A percentile compares a stretch with the other conserved stretches of the same genome.
Conservation (phyloP, 2,329 filamentous ascomycete genomes). For the Sporothrix pallida region DNA sequence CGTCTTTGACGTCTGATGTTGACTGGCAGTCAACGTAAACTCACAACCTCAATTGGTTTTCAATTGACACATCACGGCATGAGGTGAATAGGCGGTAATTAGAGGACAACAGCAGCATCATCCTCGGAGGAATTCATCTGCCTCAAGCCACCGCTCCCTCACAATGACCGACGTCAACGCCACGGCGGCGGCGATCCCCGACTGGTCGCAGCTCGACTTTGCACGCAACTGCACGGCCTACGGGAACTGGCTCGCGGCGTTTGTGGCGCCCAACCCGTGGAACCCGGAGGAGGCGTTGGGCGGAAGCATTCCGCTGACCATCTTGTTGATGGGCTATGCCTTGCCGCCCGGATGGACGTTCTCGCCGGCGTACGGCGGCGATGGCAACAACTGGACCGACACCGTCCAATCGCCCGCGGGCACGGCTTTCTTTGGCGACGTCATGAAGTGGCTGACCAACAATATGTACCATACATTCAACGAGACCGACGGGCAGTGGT, state of each 20-base stretch:
- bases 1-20: too few relatives aligned
- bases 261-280: slow-evolving; percentile 34
- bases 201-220: slow-evolving; percentile 37
- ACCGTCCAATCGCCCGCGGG: slow-evolving; percentile 4
- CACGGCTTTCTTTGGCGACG: slow-evolving; percentile 19
- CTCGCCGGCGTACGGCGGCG: background rate
- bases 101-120: too few relatives aligned
- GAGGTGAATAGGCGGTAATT: too few relatives aligned
- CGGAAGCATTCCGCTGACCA: slow-evolving; percentile 31
- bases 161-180: too few relatives aligned
- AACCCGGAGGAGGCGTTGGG: slow-evolving; percentile 25
- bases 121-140: too few relatives aligned
- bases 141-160: too few relatives aligned
- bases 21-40: too few relatives aligned
- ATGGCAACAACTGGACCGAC: background rate
- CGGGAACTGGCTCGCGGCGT: slow-evolving; percentile 37
- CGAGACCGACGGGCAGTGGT: slow-evolving; percentile 16
- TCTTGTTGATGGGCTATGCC: background rate
- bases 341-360: slow-evolving; percentile 29
- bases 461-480: slow-evolving; percentile 29
- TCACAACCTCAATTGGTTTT: too few relatives aligned
- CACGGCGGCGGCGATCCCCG: slow-evolving; percentile 16
- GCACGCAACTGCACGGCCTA: slow-evolving; percentile 36
- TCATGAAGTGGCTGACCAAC: slow-evolving; percentile 31
- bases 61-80: too few relatives aligned